Evolutionary conservation across 148 eudicot genomes (phyloP).

Genomic region (Selenicereus undatus): DNA sequence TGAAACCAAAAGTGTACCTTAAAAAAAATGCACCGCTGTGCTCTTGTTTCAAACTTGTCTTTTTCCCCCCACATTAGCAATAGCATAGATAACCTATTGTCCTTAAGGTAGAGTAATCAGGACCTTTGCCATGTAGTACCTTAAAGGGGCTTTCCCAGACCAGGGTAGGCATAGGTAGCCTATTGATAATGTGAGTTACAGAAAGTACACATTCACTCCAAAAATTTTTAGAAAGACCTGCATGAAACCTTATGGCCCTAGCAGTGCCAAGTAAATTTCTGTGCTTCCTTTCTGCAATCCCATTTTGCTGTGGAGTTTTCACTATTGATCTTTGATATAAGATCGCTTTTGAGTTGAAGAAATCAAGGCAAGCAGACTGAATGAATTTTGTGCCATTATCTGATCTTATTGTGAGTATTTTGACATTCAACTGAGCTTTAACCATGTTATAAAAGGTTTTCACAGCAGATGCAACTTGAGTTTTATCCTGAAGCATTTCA

Average conservation of each 20-base stretch:
- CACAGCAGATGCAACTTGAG: background rate
- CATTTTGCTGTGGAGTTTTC: background rate
- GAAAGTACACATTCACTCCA: background rate
- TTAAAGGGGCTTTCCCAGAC: background rate
- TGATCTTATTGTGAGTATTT: too few relatives aligned
- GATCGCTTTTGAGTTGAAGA: background rate
- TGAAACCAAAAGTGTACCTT: slow-evolving; percentile 1
- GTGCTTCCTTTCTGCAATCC: background rate
- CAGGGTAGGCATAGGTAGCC: background rate
- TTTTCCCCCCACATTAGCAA: background rate
- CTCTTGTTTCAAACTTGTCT: background rate
- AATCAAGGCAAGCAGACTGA: background rate
- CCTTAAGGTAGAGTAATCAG: background rate
- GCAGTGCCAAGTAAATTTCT: background rate
- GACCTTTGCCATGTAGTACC: background rate
- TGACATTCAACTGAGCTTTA: too few relatives aligned
- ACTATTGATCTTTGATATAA: background rate
- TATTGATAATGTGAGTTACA: background rate
- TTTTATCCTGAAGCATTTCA: too few relatives aligned
- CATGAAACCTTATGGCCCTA: background rate
- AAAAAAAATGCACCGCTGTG: background rate
- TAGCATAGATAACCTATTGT: background rate
- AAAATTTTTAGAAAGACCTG: background rate
- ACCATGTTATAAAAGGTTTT: too few relatives aligned
- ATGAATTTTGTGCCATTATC: background rate